Base-by-base conservation (phyloP, 176 grass and related monocot genomes). In the Hsuehochloa calcarea region DNA sequence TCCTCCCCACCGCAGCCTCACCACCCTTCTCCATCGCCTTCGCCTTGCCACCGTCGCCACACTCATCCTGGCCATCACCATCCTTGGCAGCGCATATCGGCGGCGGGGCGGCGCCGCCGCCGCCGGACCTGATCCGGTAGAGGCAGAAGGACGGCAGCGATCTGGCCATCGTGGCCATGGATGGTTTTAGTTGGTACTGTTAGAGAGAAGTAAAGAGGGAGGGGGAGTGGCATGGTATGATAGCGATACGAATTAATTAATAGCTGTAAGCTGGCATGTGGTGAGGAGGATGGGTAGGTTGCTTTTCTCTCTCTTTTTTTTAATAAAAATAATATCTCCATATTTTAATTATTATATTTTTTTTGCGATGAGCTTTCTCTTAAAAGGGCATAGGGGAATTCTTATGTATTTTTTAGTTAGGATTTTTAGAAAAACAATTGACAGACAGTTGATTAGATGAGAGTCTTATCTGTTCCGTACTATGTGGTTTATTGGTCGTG, bases 71-170 rank as follows among this genome's bases (percentile, higher is more conserved):
- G 50, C 50, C 50, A 52, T 19, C 50, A 52, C 50, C 50, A 19
- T 52, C 68, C 72, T 79, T 92, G 62, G 79, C 55, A 1, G 79
- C 68, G 5, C 77, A 70, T 61, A 88, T 68, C 19, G 78, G n/a
- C 6, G 66, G 72, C 5, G 90, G 87, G 0, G 85, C 60, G 58
- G 87, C 55, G 4, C 49, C 14, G 9, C 66, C 1, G 49, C 49
- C 17, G 7, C 27, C 26, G 2, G 87, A 86, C 49, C 80, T 65
- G 59, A 92, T 81, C 61, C 80, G 79, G 83, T 94, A 89, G 59
- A 91, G 76, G 85, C 94, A 94, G 87, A 97, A 92, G 65, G 83
- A 87, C 8, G 78, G 73, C 16, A 88, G 60, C 10, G 83, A 52
- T 81, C 74, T 89, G 20, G 85, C 88, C 88, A 76, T 89, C 40